These are phyloP conservation scores for Stemphylium lycopersici DNA, from an alignment of 2,329 filamentous ascomycete species.

Conservation along the genomic window DNA sequence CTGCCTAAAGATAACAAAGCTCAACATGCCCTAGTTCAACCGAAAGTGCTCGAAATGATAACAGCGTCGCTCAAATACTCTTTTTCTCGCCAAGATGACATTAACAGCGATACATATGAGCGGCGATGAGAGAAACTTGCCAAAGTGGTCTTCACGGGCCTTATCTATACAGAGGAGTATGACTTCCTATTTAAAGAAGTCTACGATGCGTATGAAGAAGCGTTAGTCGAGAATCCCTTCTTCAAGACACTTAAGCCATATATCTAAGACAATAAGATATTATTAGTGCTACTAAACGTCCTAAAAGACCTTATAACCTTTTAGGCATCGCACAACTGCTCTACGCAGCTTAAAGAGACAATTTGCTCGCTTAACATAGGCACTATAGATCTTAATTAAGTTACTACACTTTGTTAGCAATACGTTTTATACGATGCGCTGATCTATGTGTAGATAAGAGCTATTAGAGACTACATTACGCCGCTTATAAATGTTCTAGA, in stretches of 20 bases:
- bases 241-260: slow-evolving; percentile 88
- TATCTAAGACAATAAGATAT: slow-evolving; percentile 79
- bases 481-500: slow-evolving; percentile 82
- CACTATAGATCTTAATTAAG: slow-evolving; percentile 92
- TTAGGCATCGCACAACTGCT: slow-evolving; percentile 76
- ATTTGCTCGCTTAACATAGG: slow-evolving; percentile 90
- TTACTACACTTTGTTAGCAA: slow-evolving; percentile 87
- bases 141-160: slow-evolving; percentile 82
- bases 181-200: slow-evolving; percentile 91
- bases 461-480: slow-evolving; percentile 85
- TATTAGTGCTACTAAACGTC: slow-evolving; percentile 76
- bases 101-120: slow-evolving; percentile 57
- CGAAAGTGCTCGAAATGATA: slow-evolving; percentile 93
- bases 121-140: slow-evolving; percentile 76
- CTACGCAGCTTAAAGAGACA: slow-evolving; percentile 85
- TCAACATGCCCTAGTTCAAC: slow-evolving; percentile 81
- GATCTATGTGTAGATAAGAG: slow-evolving; percentile 96
- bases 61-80: slow-evolving; percentile 88
- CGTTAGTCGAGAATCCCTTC: slow-evolving; percentile 74
- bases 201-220: slow-evolving; percentile 88
- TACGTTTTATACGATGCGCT: slow-evolving; percentile 93
- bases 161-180: slow-evolving; percentile 74
- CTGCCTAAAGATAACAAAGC: slow-evolving; percentile 80
- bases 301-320: slow-evolving; percentile 86
- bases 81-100: slow-evolving; percentile 68